phyloP scores from a whole-genome alignment of 2,329 filamentous ascomycete species.

The Cercospora citrullina region DNA sequence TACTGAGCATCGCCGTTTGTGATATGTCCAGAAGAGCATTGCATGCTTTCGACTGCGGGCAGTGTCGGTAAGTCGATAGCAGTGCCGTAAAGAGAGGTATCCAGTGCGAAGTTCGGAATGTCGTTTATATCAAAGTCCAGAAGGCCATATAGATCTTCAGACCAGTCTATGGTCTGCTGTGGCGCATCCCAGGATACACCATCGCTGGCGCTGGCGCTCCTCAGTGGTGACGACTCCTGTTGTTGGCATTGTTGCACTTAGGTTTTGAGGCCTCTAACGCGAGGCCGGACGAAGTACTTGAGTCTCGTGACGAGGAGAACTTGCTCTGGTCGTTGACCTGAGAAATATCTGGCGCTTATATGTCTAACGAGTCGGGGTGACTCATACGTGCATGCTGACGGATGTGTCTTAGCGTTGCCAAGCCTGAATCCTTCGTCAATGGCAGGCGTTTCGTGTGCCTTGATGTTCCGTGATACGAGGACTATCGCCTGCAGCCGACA shows the following conservation, averaged over 20 bases:
- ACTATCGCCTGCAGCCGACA: neutral
- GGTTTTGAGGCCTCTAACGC: slow-evolving; percentile 13
- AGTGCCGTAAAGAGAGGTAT: slow-evolving; percentile 11
- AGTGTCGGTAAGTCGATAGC: neutral
- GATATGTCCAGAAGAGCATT: neutral
- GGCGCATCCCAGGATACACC: slow-evolving; percentile 1
- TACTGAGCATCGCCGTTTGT: neutral
- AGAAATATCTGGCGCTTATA: neutral
- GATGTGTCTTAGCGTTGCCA: neutral
- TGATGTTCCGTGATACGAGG: neutral
- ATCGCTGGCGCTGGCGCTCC: neutral
- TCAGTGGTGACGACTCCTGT: slow-evolving; percentile 1
- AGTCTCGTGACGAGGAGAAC: neutral
- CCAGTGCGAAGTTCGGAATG: slow-evolving; percentile 9
- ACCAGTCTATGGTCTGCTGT: slow-evolving; percentile 12
- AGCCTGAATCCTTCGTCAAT: neutral
- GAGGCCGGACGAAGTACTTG: slow-evolving; percentile 16
- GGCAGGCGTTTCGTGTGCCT: neutral
- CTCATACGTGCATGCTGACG: slow-evolving; percentile 1
- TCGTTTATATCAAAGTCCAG: slow-evolving; percentile 13
- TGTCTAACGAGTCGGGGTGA: neutral
- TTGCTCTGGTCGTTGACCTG: neutral
- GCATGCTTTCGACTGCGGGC: neutral
- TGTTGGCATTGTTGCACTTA: slow-evolving; percentile 21
- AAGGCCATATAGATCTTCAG: slow-evolving; percentile 11